phyloP scores from a whole-genome alignment of 148 eudicot genomes.

The Chenopodium album region DNA sequence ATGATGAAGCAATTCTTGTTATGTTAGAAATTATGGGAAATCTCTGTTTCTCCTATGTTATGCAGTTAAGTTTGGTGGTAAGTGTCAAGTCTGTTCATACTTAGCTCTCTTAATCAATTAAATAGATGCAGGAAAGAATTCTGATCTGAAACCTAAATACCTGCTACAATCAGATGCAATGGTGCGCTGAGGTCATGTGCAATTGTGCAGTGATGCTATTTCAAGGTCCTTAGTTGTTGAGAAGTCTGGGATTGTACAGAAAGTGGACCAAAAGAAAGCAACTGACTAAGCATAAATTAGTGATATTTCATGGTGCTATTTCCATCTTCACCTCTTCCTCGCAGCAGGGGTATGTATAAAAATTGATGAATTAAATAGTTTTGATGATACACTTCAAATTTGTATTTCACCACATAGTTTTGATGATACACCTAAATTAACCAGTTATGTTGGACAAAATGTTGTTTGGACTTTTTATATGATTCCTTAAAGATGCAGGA shows the following conservation, averaged over 20 bases:
- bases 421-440: no score
- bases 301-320: background rate
- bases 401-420: no score
- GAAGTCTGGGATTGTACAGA: no score
- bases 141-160: background rate
- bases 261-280: background rate
- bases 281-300: background rate
- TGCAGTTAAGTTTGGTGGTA: no score
- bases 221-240: no score
- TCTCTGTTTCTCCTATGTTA: no score
- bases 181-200: background rate
- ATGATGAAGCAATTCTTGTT: background rate
- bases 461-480: slow-evolving; percentile 55
- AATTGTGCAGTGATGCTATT: background rate
- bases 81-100: background rate
- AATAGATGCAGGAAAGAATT: background rate
- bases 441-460: no score
- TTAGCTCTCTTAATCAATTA: background rate
- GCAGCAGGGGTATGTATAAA: background rate
- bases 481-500: slow-evolving; percentile 60
- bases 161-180: background rate
- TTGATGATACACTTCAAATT: no score
- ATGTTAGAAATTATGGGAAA: no score
- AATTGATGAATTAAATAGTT: background rate
- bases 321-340: background rate